Evolutionary conservation across 1,284 basidiomycete genomes (phyloP).

Genomic region (Heterobasidion occidentale): DNA sequence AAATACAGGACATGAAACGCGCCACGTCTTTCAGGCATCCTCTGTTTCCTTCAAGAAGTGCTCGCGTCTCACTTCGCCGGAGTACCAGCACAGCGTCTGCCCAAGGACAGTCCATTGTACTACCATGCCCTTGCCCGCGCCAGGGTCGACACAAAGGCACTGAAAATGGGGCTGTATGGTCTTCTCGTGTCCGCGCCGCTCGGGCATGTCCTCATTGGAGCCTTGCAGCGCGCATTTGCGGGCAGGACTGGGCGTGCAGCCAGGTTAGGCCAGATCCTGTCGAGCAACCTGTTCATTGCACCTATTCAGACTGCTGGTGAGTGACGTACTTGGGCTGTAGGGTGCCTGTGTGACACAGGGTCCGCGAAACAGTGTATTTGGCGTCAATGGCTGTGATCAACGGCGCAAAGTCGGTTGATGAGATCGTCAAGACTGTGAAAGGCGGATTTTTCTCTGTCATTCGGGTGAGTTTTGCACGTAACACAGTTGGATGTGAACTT

Average conservation of each 20-base stretch:
- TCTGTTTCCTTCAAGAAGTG: conserved; percentile 78
- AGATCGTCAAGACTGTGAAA: conserved; percentile 65
- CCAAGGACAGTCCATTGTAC: conserved; percentile 47
- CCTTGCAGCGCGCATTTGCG: conserved; percentile 69
- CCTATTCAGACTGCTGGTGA: conserved; percentile 70
- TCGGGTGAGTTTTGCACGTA: conserved; percentile 34
- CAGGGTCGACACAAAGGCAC: conserved; percentile 55
- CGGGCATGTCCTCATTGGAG: conserved; percentile 64
- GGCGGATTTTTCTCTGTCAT: conserved; percentile 73
- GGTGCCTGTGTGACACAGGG: neutral
- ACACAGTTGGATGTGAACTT: too few relatives aligned
- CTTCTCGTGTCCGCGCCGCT: conserved; percentile 81
- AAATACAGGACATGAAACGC: neutral
- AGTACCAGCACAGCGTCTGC: conserved; percentile 37
- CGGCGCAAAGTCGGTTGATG: conserved; percentile 63
- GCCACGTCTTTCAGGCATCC: conserved; percentile 32
- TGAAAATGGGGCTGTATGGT: conserved; percentile 83
- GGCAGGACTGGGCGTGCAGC: conserved; percentile 66
- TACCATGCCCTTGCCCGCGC: conserved; percentile 44
- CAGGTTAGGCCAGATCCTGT: conserved; percentile 69
- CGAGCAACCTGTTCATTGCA: conserved; percentile 71
- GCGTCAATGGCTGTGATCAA: conserved; percentile 81
- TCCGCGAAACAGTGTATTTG: conserved; percentile 38
- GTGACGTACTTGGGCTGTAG: conserved; percentile 17
- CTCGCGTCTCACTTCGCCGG: conserved; percentile 67